These are phyloP conservation scores for Theobroma cacao DNA, from an alignment of 345 rosid species.

Conservation along the genomic window DNA sequence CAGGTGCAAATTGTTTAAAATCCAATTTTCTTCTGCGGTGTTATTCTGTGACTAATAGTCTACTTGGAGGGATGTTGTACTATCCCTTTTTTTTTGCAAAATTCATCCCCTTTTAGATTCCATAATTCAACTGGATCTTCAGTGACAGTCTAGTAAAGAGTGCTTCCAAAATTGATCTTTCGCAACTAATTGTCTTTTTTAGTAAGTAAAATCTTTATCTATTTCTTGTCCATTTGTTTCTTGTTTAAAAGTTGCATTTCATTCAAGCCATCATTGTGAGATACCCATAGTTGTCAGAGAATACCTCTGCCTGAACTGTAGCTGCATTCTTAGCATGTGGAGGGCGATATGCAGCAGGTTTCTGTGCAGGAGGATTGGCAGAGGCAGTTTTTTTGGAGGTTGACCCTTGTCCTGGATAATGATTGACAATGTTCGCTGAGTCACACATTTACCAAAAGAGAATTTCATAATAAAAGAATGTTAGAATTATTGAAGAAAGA, in stretches of 20 bases:
- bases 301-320: conserved; percentile 85
- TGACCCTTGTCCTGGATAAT: conserved; percentile 57
- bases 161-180: neutral
- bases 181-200: neutral
- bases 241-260: neutral
- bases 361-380: conserved; percentile 43
- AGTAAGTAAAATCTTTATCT: neutral
- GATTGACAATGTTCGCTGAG: conserved; percentile 2
- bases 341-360: conserved; percentile 93
- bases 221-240: neutral
- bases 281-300: neutral
- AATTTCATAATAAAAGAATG: neutral
- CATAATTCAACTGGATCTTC: neutral
- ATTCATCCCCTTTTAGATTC: neutral
- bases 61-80: neutral
- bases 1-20: neutral
- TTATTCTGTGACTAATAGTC: neutral
- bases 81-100: neutral
- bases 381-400: conserved; percentile 43
- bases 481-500: neutral
- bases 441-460: neutral
- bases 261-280: neutral
- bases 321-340: conserved; percentile 88
- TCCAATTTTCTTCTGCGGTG: neutral
- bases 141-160: neutral